phyloP scores from a whole-genome alignment of 2,329 filamentous ascomycete species.

The Ustulina deusta region DNA sequence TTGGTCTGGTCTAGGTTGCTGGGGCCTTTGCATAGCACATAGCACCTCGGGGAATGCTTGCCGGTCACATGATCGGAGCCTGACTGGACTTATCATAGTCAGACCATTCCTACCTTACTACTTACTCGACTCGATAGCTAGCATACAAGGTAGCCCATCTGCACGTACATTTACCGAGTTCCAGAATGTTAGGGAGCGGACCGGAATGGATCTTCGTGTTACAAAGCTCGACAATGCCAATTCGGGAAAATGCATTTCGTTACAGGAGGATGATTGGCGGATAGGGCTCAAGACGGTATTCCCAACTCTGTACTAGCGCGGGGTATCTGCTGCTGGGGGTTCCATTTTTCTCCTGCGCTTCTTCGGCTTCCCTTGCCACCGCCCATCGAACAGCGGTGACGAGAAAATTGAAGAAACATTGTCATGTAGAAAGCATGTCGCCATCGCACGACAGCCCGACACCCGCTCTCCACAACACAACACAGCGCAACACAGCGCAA shows the following conservation, averaged over 20 bases:
- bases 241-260: slow-evolving; percentile 29
- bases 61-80: slow-evolving; percentile 36
- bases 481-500: slow-evolving; percentile 9
- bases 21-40: slow-evolving; percentile 4
- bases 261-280: slow-evolving; percentile 33
- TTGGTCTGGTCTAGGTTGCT: not conserved
- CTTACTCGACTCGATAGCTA: not conserved
- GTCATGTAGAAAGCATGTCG: slow-evolving; percentile 39
- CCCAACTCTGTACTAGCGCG: slow-evolving; percentile 28
- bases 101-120: not conserved
- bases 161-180: not conserved
- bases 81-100: not conserved
- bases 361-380: not conserved
- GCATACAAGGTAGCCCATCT: too few species aligned
- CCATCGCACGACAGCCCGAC: slow-evolving; percentile 45
- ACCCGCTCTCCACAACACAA: slow-evolving; percentile 34
- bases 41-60: not conserved
- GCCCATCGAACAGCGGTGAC: slow-evolving; percentile 29
- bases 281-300: slow-evolving; percentile 28
- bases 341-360: too few species aligned
- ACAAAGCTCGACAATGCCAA: slow-evolving; percentile 25
- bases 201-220: not conserved
- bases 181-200: not conserved
- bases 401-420: slow-evolving; percentile 20
- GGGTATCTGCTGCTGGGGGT: slow-evolving; percentile 15